These are phyloP conservation scores for Phytophthora hybrid DNA, from an alignment of 352 stramenopile species.

Conservation along the genomic window DNA sequence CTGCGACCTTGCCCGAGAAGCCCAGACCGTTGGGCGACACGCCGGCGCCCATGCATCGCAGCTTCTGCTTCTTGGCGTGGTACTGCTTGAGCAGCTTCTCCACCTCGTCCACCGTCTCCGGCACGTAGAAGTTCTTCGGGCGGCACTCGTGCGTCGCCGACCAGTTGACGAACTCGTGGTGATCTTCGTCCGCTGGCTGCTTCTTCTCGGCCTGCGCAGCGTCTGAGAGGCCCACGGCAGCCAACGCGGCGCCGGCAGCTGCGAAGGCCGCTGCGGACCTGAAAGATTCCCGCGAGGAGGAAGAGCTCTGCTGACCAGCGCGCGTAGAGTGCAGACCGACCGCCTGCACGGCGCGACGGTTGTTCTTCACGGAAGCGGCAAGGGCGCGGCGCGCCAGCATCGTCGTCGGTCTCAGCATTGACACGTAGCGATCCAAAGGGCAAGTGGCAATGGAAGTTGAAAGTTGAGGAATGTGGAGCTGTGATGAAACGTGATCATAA, in stretches of 20 bases:
- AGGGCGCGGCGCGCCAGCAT: slow-evolving; percentile 17
- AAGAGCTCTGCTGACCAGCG: slow-evolving; percentile 19
- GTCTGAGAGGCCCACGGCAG: slow-evolving; percentile 26
- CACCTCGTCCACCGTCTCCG: slow-evolving; percentile 77
- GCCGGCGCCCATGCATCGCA: slow-evolving; percentile 95
- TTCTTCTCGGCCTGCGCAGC: slow-evolving; percentile 27
- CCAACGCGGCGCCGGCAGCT: slow-evolving; percentile 27
- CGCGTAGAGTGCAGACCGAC: slow-evolving; percentile 8
- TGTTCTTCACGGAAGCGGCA: neutral
- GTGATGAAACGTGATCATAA: neutral
- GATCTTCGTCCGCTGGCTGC: slow-evolving; percentile 31
- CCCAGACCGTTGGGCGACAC: slow-evolving; percentile 97
- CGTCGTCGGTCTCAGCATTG: slow-evolving; percentile 17
- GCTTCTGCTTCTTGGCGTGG: slow-evolving; percentile 73
- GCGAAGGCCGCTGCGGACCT: slow-evolving; percentile 2
- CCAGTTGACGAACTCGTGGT: slow-evolving; percentile 86
- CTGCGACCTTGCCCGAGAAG: slow-evolving; percentile 67
- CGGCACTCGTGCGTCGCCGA: slow-evolving; percentile 82
- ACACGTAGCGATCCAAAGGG: neutral
- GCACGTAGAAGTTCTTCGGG: slow-evolving; percentile 70
- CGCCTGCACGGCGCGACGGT: slow-evolving; percentile 12
- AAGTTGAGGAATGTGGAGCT: slow-evolving; percentile 10
- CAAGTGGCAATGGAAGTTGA: neutral
- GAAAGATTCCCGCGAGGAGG: slow-evolving; percentile 10
- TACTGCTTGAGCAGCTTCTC: slow-evolving; percentile 67